phyloP scores from a whole-genome alignment of 768 basidiomycete genomes.

The Boletus rufocinnamomeus region DNA sequence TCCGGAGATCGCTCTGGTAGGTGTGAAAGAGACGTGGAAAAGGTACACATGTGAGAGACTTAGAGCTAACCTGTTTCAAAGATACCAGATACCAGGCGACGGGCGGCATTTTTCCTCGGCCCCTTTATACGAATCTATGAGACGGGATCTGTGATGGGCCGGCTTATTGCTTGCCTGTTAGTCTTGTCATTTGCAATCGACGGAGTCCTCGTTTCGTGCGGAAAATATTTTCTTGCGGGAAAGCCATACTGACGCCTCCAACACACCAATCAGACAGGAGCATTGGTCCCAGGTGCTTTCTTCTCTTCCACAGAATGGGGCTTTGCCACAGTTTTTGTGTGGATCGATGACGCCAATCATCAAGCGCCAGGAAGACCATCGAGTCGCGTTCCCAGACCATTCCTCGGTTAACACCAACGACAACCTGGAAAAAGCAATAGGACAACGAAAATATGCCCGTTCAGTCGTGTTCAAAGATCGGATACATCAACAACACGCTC shows the following conservation, averaged over 20 bases:
- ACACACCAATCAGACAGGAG: background rate
- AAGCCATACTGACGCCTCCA: background rate
- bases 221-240: background rate
- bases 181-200: background rate
- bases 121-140: background rate
- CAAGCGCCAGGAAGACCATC: background rate
- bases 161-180: too few species aligned
- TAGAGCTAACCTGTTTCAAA: background rate
- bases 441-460: background rate
- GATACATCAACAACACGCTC: background rate
- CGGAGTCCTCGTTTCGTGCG: background rate
- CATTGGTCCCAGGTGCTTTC: background rate
- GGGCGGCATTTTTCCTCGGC: background rate
- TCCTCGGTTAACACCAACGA: background rate
- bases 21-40: background rate
- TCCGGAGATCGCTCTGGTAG: background rate
- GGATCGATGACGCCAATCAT: background rate
- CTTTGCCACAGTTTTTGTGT: background rate
- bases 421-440: background rate
- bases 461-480: background rate
- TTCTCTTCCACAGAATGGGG: too few species aligned
- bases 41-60: background rate
- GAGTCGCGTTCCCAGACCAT: background rate
- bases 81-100: too few species aligned
- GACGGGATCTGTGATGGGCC: background rate